Evolutionary conservation across 2,329 filamentous ascomycete genomes (phyloP), one percentile per base, ranked within the genome.

Genomic region (Venturia asperata): DNA sequence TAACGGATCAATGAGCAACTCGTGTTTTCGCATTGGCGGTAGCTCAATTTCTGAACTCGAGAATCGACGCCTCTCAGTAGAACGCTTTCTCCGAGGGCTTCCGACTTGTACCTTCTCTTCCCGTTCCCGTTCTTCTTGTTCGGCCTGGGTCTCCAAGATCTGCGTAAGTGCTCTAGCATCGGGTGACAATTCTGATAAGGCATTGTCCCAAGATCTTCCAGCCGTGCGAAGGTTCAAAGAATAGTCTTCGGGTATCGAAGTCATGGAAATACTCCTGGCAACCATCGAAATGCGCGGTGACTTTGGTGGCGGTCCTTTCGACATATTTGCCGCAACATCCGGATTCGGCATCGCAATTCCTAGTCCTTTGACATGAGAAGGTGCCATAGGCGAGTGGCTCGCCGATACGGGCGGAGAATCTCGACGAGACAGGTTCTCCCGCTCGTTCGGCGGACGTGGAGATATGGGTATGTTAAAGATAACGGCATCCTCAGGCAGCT

Each of bases 401-500:
- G 47, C 39, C 19, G 63, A 64, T 34, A 1, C 43, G 15, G 63
- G 47, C 15, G 37, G 47, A 37, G 34, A 55, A 21, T 71, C 71
- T 47, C 75, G 76, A n/a, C 73, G 72, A n/a, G 74, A 68, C 10
- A 37, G 19, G n/a, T 15, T 58, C n/a, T 66, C 75, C 49, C 75
- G 72, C 65, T 77, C 75, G 61, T 72, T 71, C 1, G 70, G 70
- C 45, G 75, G 74, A 30, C 77, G 75, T 24, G 90, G 90, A 0
- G 90, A 92, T 58, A 94, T 85, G 5, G 90, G 90, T 1, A 94
- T 87, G 68, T 94, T 94, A 76, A 91, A 89, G 60, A 94, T 83
- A 63, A 92, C 82, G 30, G 90, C 83, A 64, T 90, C 89, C 34
- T 92, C 89, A 0, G 90, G 90, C 39, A 94, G 87, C 66, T 83